Evolutionary conservation across 1,139 yeast genomes (phyloP), one percentile per base, ranked within the genome.

Genomic region (Candida anutae): DNA sequence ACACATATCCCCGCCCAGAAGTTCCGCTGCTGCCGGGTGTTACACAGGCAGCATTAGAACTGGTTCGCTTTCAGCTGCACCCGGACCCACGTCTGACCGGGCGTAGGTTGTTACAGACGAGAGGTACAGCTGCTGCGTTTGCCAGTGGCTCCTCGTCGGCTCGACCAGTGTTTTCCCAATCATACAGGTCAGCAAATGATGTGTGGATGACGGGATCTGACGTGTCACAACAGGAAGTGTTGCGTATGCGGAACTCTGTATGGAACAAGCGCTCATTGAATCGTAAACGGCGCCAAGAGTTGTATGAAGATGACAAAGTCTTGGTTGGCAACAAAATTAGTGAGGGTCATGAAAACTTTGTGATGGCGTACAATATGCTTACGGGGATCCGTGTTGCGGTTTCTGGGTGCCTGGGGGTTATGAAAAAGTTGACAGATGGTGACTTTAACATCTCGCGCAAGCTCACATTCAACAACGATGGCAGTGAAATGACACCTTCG

Each of bases 341-440:
- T 37, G 95, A 85, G 53, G 97, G 95, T 25, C 97, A 90, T 48
- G 87, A 77, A 29, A 90, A 88, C 53, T 93, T 81, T 46, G 85
- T 87, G 21, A 78, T 90, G 65, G 98, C 97, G 1, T 93, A 90
- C 53, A 87, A 90, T 53, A 90, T 93, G 96, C 67, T 93, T 33
- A 88, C 98, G 0, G 98, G 99, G 9, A 90, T 93, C 28, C 68
- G 98, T 34, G 95, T 88, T 2, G 93, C 96, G 0, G 97, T 87
- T 1, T 83, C 95, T 8, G 63, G 95, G 33, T 82, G 94, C 44
- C 84, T 95, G 1, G 94, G 94, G 25, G 69, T 81, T 6, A 83
- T 85, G 72, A 73, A 79, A 33, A 78, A 80, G 21, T 58, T 90
- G 26, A 69, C 66, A 2, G 80, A 76, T 28, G 67, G 62, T 10